phyloP scores from a whole-genome alignment of 352 stramenopile species.

The Globisporangium mamillatum region DNA sequence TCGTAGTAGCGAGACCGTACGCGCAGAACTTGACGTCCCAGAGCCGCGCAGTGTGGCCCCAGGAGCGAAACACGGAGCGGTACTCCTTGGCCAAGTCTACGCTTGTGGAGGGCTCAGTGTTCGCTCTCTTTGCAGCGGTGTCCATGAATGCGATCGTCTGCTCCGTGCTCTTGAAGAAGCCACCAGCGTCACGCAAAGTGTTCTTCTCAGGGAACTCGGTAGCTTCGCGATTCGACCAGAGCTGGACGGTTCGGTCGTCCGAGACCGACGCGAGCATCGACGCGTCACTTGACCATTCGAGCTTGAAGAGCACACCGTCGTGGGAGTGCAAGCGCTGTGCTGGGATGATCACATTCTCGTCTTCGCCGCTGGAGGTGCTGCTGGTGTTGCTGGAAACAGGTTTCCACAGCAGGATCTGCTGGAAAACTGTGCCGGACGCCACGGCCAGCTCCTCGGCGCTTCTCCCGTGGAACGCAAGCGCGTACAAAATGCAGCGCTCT shows the following conservation, averaged over 20 bases:
- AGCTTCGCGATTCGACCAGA: constrained; percentile 55
- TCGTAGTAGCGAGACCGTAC: constrained; percentile 49
- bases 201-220: constrained; percentile 10
- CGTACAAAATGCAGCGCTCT: constrained; percentile 83
- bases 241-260: constrained; percentile 80
- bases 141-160: constrained; percentile 14
- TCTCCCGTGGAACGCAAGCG: constrained; percentile 76
- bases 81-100: constrained; percentile 31
- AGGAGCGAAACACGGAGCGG: constrained; percentile 60
- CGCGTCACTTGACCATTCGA: constrained; percentile 71
- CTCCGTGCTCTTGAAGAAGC: constrained; percentile 16
- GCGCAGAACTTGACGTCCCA: constrained; percentile 83
- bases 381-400: constrained; percentile 17
- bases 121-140: background rate
- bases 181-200: background rate
- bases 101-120: background rate
- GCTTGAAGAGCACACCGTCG: constrained; percentile 84
- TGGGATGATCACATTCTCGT: constrained; percentile 25
- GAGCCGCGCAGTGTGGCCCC: constrained; percentile 79
- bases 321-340: constrained; percentile 72
- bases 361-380: constrained; percentile 1
- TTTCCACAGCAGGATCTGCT: constrained; percentile 84
- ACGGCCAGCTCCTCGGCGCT: constrained; percentile 54
- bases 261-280: constrained; percentile 76
- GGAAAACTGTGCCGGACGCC: constrained; percentile 82